phyloP scores from a whole-genome alignment of 2,329 filamentous ascomycete species.

The Cylindrodendrum hubeiense region DNA sequence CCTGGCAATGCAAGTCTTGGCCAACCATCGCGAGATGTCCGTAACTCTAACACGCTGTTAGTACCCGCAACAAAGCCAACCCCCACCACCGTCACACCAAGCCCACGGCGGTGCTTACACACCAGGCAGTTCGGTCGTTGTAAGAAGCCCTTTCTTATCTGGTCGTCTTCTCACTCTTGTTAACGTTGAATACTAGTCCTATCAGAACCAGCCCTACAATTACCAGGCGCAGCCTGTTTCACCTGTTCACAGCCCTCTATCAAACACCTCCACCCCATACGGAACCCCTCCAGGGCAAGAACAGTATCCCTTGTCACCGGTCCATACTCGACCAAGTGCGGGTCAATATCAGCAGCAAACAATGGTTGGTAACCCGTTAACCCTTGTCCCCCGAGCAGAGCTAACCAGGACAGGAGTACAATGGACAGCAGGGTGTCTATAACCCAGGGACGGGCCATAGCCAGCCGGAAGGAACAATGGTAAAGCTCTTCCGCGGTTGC shows the following conservation, averaged over 20 bases:
- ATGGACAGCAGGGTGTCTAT: slow-evolving; percentile 37
- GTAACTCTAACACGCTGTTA: slow-evolving; percentile 12
- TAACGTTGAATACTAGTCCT: slow-evolving; percentile 34
- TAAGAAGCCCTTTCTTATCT: slow-evolving; percentile 12
- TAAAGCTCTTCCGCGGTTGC: slow-evolving; percentile 45
- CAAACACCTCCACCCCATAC: slow-evolving; percentile 24
- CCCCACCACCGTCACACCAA: slow-evolving; percentile 26
- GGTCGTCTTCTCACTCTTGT: neutral
- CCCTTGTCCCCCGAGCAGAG: no score
- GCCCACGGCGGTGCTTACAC: slow-evolving; percentile 43
- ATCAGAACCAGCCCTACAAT: slow-evolving; percentile 38
- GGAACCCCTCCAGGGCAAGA: slow-evolving; percentile 26
- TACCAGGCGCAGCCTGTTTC: slow-evolving; percentile 37
- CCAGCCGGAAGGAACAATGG: slow-evolving; percentile 42
- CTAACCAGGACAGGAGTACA: slow-evolving; percentile 33
- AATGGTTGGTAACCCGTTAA: slow-evolving; percentile 28
- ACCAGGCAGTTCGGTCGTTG: slow-evolving; percentile 39
- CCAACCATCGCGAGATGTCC: neutral
- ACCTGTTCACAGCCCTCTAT: slow-evolving; percentile 36
- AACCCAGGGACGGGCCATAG: slow-evolving; percentile 35
- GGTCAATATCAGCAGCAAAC: slow-evolving; percentile 37
- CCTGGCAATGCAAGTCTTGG: slow-evolving; percentile 28
- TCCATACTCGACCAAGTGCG: slow-evolving; percentile 33
- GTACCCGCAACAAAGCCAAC: slow-evolving; percentile 30
- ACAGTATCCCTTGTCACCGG: slow-evolving; percentile 21